Percentiles rank a stretch among this genome's conserved stretches.
Evolutionary conservation across 345 rosid species (phyloP).

Genomic region (Mangifera indica): DNA sequence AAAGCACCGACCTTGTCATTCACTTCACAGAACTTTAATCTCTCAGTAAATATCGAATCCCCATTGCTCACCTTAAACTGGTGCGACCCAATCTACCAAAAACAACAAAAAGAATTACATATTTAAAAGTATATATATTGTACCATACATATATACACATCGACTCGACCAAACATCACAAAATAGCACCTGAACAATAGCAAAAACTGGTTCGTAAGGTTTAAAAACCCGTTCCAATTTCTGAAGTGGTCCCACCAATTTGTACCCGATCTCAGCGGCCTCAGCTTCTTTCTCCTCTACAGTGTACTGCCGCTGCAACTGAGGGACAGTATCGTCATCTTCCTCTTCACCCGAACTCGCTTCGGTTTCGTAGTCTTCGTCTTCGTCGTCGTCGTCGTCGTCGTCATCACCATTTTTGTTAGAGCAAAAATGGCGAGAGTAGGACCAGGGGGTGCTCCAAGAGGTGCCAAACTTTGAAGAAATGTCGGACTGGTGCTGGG

Average conservation of each 20-base stretch:
- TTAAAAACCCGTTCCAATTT: constrained; percentile 58
- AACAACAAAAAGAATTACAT: not conserved
- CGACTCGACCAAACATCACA: not conserved
- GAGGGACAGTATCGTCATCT: constrained; percentile 29
- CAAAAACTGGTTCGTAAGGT: constrained; percentile 72
- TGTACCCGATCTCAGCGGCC: constrained; percentile 85
- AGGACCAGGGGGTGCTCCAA: constrained; percentile 24
- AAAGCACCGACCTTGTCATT: constrained; percentile 66
- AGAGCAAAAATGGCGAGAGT: constrained; percentile 52
- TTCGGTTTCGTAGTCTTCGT: not conserved
- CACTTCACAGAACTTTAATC: constrained; percentile 86
- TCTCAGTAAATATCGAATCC: constrained; percentile 77
- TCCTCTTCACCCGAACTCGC: constrained; percentile 39
- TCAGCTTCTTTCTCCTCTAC: constrained; percentile 70
- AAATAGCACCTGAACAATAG: constrained; percentile 76
- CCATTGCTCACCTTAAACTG: constrained; percentile 97
- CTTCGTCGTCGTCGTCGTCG: constrained; percentile 18
- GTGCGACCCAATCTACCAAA: constrained; percentile 75
- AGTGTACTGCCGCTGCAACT: constrained; percentile 50
- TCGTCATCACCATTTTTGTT: constrained; percentile 28
- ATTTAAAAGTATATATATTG: not conserved
- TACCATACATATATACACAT: not conserved
- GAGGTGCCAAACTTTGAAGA: constrained; percentile 18
- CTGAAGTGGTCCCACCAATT: constrained; percentile 64
- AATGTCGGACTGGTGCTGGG: constrained; percentile 8